Base-by-base conservation (phyloP, 2,329 filamentous ascomycete species). In the Tolypocladium paradoxum region DNA sequence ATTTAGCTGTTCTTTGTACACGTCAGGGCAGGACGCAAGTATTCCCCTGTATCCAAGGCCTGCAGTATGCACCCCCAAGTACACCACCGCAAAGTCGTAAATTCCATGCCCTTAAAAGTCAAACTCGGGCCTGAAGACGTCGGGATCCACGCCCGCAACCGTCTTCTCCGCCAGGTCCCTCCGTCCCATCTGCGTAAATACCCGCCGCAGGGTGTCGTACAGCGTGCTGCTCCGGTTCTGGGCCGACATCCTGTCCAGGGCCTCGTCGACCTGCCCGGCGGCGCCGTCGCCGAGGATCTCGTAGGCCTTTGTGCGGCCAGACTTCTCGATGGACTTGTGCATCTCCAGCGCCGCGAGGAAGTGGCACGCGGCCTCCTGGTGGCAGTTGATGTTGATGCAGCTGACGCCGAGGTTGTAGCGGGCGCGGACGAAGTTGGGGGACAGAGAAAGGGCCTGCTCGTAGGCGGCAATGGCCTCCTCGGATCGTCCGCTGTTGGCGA, bases 401-500 rank as follows among this genome's bases (percentile, higher is more conserved):
- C 84, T 89, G 11, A 97, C 93, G 47, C 93, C 93, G 1, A 99
- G 82, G 70, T 99, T 99, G 75, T 99, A 99, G 46, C 93, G 82
- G 3, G 93, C 93, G 54, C 93, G 88, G 20, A 99, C 95, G 66
- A 99, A 99, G 74, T 99, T 99, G 52, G 92, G 89, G 53, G 91
- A 87, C 56, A 96, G 81, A 45, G 84, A 86, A 9, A 99, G 81
- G 0, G 93, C 93, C 66, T 92, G 90, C 64, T 95, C 90, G 70
- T 99, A 99, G 1, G 93, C 93, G 46, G 91, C 88, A 63, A 99
- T 99, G 55, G 93, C 93, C 70, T 99, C 93, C 72, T 99, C 93
- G 52, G 84, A 88, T 55, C 90, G 87, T 47, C 92, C 92, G 50
- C 85, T 90, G 76, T 99, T 99, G 62, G 93, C 93, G 6, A 99